A percentile compares a stretch with the other conserved stretches of the same genome.
Conservation (phyloP, 2,329 filamentous ascomycete genomes). For the Daldinia eschscholtzii region DNA sequence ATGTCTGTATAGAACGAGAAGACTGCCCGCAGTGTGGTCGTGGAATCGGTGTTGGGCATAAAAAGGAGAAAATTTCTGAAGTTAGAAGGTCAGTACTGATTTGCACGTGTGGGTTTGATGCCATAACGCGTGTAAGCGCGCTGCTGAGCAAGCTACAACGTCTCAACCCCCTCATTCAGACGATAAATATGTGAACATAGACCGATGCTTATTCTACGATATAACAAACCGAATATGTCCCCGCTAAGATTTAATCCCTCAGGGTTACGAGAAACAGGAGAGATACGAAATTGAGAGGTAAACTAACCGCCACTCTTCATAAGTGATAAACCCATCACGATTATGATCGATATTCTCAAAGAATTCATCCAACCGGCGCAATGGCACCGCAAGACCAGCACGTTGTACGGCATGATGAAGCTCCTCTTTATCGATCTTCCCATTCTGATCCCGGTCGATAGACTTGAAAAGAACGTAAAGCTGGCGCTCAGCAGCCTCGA, state of each 20-base stretch:
- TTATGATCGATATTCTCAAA: slow-evolving; percentile 92
- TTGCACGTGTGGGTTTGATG: background rate
- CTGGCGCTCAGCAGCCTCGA: slow-evolving; percentile 87
- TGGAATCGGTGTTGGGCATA: slow-evolving; percentile 74
- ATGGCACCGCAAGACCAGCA: slow-evolving; percentile 83
- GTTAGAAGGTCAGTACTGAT: slow-evolving; percentile 26
- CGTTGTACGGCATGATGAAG: slow-evolving; percentile 81
- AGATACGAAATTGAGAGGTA: background rate
- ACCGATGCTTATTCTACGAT: background rate
- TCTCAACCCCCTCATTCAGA: slow-evolving; percentile 4
- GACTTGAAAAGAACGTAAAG: slow-evolving; percentile 84
- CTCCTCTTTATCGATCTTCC: slow-evolving; percentile 88
- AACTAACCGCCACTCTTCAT: slow-evolving; percentile 95
- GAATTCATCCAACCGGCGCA: slow-evolving; percentile 82
- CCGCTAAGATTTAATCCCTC: slow-evolving; percentile 34
- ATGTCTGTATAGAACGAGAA: slow-evolving; percentile 92
- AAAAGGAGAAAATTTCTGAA: slow-evolving; percentile 92
- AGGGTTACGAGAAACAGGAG: slow-evolving; percentile 18
- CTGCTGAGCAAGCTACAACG: background rate
- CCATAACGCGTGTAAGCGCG: slow-evolving; percentile 7
- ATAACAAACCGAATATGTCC: background rate
- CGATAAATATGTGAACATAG: background rate
- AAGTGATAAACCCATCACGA: slow-evolving; percentile 87
- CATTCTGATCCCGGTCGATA: slow-evolving; percentile 89
- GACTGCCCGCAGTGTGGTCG: slow-evolving; percentile 81